phyloP scores from a whole-genome alignment of 163 green algal genomes.

The Coccomyxa subellipsoidea region DNA sequence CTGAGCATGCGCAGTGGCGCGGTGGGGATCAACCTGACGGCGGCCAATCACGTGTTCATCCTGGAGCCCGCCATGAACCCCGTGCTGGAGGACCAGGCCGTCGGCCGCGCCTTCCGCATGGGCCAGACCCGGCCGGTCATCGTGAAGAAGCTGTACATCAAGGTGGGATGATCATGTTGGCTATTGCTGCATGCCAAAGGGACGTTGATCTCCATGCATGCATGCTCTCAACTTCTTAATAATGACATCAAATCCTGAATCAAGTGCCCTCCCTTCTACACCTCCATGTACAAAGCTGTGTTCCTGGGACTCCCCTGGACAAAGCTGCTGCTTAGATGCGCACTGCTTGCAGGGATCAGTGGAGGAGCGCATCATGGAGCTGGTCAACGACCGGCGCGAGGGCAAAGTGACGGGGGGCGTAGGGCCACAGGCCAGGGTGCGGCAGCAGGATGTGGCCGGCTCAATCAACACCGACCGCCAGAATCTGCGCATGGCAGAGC shows the following conservation, averaged over 20 bases:
- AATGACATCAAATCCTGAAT: too few species aligned
- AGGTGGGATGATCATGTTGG: background rate
- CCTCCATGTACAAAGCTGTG: too few species aligned
- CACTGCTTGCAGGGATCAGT: conserved; percentile 67
- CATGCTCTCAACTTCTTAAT: too few species aligned
- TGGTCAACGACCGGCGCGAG: conserved; percentile 72
- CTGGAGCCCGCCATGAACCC: conserved; percentile 96
- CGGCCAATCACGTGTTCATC: conserved; percentile 97
- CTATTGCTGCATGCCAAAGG: too few species aligned
- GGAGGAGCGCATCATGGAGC: conserved; percentile 97
- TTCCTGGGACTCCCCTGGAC: too few species aligned
- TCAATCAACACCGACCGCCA: conserved; percentile 37
- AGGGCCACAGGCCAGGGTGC: conserved; percentile 16
- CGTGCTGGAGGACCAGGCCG: conserved; percentile 86
- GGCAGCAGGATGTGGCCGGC: conserved; percentile 34
- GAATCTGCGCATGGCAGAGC: conserved; percentile 26
- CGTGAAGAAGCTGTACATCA: conserved; percentile 84
- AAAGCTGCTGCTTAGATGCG: too few species aligned
- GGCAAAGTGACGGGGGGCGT: background rate
- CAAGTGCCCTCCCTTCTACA: too few species aligned
- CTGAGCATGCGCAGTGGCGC: conserved; percentile 90
- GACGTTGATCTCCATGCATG: too few species aligned
- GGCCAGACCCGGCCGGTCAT: conserved; percentile 94
- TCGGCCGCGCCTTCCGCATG: conserved; percentile 96
- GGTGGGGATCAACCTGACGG: conserved; percentile 97